Percentiles rank a stretch among this genome's conserved stretches.
These are phyloP conservation scores for Neurospora tetrasperma DNA, from an alignment of 495 filamentous ascomycete species.

Conservation along the genomic window DNA sequence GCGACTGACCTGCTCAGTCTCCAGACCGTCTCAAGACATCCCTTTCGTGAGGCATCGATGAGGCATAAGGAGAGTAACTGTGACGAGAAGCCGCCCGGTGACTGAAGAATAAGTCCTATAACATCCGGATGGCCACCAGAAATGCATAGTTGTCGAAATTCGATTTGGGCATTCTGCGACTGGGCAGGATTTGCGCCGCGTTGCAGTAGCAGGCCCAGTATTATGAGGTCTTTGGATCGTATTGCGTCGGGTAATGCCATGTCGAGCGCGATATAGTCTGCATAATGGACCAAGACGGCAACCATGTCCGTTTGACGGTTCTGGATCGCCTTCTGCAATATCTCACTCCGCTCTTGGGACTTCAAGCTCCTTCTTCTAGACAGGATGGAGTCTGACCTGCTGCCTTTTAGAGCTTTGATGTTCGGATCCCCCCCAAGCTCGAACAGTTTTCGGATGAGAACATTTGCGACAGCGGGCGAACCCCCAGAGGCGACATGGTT, in stretches of 20 bases:
- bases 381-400: conserved; percentile 18
- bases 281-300: conserved; percentile 32
- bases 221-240: conserved; percentile 22
- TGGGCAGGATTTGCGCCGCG: conserved; percentile 31
- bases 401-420: conserved; percentile 17
- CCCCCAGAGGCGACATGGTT: conserved; percentile 32
- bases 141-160: conserved; percentile 34
- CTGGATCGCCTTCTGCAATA: conserved; percentile 35
- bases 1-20: conserved; percentile 34
- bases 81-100: conserved; percentile 26
- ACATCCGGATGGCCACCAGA: conserved; percentile 28
- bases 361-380: conserved; percentile 36
- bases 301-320: conserved; percentile 39
- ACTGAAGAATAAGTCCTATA: conserved; percentile 33
- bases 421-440: conserved; percentile 34
- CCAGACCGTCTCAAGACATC: conserved; percentile 33
- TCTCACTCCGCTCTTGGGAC: conserved; percentile 28
- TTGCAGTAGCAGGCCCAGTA: conserved; percentile 30
- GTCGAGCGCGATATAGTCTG: conserved; percentile 31
- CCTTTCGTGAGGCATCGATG: conserved; percentile 34
- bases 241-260: conserved; percentile 31
- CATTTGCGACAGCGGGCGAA: conserved; percentile 36
- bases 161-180: conserved; percentile 31
- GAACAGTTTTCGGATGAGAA: conserved; percentile 33
- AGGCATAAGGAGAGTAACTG: conserved; percentile 30